phyloP scores from a whole-genome alignment of 257 asterid genomes.

The Solanum appendiculatum region DNA sequence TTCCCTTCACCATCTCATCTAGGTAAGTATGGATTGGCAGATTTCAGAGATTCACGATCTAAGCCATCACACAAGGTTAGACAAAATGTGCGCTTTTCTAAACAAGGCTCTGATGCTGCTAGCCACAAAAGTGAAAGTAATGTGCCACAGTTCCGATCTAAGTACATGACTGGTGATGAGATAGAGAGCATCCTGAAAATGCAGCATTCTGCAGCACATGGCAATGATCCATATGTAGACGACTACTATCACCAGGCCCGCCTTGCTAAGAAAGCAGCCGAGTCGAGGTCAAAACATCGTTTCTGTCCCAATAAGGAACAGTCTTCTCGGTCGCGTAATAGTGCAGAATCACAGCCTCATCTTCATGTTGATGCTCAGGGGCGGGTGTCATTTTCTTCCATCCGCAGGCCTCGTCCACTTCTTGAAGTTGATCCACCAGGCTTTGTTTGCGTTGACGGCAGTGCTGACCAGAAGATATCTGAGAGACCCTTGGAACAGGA shows the following conservation, averaged over 20 bases:
- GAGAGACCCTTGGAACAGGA: constrained; percentile 23
- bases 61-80: constrained; percentile 9
- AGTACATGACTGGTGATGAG: constrained; percentile 23
- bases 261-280: constrained; percentile 14
- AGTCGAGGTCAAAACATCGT: constrained; percentile 6
- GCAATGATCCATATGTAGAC: constrained; percentile 20
- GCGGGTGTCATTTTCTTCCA: constrained; percentile 18
- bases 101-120: constrained; percentile 10
- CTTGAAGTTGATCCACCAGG: constrained; percentile 19
- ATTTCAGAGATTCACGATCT: constrained; percentile 10
- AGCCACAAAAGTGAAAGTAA: constrained; percentile 7
- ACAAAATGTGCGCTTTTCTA: constrained; percentile 8
- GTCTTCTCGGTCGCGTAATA: constrained; percentile 12
- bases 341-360: constrained; percentile 13
- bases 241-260: constrained; percentile 25
- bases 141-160: constrained; percentile 17
- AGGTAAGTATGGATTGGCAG: constrained; percentile 25
- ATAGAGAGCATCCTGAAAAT: constrained; percentile 19
- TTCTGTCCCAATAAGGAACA: constrained; percentile 16
- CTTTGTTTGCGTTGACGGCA: constrained; percentile 2
- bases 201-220: constrained; percentile 20
- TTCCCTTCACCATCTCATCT: constrained; percentile 66
- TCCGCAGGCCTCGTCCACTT: constrained; percentile 25
- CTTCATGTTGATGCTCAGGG: constrained; percentile 27
- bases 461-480: constrained; percentile 3